Evolutionary conservation across 345 rosid species (phyloP).

Genomic region (Salix brachista): DNA sequence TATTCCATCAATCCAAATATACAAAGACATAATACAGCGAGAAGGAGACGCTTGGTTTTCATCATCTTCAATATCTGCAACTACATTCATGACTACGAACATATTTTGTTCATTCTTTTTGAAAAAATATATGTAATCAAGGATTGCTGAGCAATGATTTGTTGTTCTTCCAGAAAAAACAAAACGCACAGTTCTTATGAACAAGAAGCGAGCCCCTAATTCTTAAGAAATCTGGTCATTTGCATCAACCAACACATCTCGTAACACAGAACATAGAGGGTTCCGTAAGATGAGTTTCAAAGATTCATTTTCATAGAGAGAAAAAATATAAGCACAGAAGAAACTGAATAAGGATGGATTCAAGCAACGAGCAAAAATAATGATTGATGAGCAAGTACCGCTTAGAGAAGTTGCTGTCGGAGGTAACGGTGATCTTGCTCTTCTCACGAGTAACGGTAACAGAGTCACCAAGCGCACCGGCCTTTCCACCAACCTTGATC

Average conservation of each 20-base stretch:
- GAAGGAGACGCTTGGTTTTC: background rate
- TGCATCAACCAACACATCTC: too few species aligned
- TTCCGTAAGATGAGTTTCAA: too few species aligned
- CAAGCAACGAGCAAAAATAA: background rate
- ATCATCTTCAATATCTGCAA: background rate
- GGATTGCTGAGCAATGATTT: background rate
- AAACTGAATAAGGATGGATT: background rate
- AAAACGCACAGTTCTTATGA: too few species aligned
- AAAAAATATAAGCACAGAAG: background rate
- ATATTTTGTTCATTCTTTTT: background rate
- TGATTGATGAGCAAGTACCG: background rate
- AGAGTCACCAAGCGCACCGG: constrained; percentile 28
- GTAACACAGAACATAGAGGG: too few species aligned
- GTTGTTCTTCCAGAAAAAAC: background rate
- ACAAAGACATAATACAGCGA: background rate
- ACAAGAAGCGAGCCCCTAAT: too few species aligned
- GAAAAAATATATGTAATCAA: too few species aligned
- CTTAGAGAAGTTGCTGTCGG: constrained; percentile 21
- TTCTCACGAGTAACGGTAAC: constrained; percentile 23
- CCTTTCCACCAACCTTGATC: constrained; percentile 27
- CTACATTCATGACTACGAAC: background rate
- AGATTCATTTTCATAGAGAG: too few species aligned
- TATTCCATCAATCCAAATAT: background rate
- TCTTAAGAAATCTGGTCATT: too few species aligned
- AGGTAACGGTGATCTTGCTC: constrained; percentile 24